These are phyloP conservation scores for Austroboletus novae-zelandiae DNA, from an alignment of 1,284 basidiomycete species.

Conservation along the genomic window DNA sequence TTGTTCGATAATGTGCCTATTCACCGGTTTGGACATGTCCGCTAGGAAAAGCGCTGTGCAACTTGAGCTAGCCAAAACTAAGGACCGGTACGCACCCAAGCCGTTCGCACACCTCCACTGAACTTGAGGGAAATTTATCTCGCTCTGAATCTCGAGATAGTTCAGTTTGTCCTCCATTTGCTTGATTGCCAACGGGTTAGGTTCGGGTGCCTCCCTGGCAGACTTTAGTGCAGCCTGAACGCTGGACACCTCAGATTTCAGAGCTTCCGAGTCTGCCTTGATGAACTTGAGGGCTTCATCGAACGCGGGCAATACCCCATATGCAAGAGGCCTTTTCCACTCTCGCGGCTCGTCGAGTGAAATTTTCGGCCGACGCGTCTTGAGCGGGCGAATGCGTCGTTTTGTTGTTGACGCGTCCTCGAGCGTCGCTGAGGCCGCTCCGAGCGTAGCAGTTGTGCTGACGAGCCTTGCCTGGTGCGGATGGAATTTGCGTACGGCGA, in stretches of 20 bases:
- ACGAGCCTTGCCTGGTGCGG: slow-evolving; percentile 1
- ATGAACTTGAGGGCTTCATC: slow-evolving; percentile 78
- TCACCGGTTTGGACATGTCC: slow-evolving; percentile 65
- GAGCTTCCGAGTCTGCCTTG: slow-evolving; percentile 42
- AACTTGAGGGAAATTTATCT: slow-evolving; percentile 76
- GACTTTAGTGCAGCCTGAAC: slow-evolving; percentile 37
- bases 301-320: slow-evolving; percentile 75
- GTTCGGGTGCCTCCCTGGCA: slow-evolving; percentile 31
- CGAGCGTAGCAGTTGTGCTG: slow-evolving; percentile 5
- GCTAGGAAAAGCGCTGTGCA: slow-evolving; percentile 36
- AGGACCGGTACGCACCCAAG: slow-evolving; percentile 55
- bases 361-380: slow-evolving; percentile 46
- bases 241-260: slow-evolving; percentile 46
- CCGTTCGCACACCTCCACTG: slow-evolving; percentile 75
- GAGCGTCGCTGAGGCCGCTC: slow-evolving; percentile 2
- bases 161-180: slow-evolving; percentile 42
- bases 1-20: slow-evolving; percentile 81
- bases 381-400: slow-evolving; percentile 16
- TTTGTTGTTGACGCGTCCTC: background rate
- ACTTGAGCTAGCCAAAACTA: background rate
- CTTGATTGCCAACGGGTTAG: slow-evolving; percentile 38
- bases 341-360: slow-evolving; percentile 48
- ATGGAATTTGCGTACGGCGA: slow-evolving; percentile 12
- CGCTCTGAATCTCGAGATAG: slow-evolving; percentile 60
- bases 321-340: slow-evolving; percentile 67